These are phyloP conservation scores for Scortechinia acanthostroma DNA, from an alignment of 2,329 filamentous ascomycete genomes.

Conservation along the genomic window DNA sequence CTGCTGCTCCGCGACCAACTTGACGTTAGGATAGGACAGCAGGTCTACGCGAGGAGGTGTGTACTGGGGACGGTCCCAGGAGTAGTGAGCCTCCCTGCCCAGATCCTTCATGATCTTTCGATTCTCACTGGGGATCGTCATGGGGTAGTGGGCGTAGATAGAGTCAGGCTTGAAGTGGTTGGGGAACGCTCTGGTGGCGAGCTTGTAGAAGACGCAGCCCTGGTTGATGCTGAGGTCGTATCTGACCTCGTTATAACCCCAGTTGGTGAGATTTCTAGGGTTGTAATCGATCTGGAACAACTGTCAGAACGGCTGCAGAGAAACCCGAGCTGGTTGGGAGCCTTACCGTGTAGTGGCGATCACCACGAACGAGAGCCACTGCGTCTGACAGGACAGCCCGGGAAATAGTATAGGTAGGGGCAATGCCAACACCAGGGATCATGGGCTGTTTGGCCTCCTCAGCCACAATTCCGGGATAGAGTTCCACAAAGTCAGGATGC, in stretches of 20 bases:
- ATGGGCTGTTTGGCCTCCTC: conserved; percentile 72
- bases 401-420: conserved; percentile 70
- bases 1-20: conserved; percentile 51
- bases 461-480: conserved; percentile 72
- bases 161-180: conserved; percentile 72
- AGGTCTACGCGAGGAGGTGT: conserved; percentile 44
- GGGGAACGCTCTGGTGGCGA: conserved; percentile 74
- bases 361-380: conserved; percentile 70
- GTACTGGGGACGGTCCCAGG: conserved; percentile 53
- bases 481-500: conserved; percentile 72
- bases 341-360: conserved; percentile 67
- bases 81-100: conserved; percentile 61
- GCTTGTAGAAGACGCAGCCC: conserved; percentile 78
- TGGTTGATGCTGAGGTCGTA: conserved; percentile 71
- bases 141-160: conserved; percentile 76
- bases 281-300: conserved; percentile 74
- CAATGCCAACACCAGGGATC: conserved; percentile 68
- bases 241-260: conserved; percentile 71
- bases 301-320: too few species aligned
- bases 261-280: conserved; percentile 70
- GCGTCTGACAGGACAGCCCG: conserved; percentile 73
- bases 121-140: conserved; percentile 66
- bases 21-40: conserved; percentile 51
- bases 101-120: conserved; percentile 62
- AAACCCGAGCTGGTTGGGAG: conserved; percentile 3